Base-by-base conservation (phyloP, 345 rosid genomes). In the Crucihimalaya himalaica region DNA sequence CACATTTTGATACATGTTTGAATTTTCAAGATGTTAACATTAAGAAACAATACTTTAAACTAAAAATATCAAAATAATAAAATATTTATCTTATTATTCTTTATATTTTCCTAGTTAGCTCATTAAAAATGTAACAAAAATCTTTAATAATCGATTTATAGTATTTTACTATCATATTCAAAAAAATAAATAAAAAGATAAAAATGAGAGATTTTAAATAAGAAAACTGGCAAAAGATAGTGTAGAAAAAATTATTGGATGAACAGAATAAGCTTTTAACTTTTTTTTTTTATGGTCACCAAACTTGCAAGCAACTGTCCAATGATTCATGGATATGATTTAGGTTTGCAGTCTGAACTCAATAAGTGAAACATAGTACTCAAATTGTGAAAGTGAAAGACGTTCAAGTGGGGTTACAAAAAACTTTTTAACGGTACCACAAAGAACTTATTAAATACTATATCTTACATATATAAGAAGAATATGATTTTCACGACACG, bases 221-320 rank as follows among this genome's bases (percentile, higher is more conserved):
- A 3, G 10, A 3, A 37, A 6, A 31, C 8, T 29, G 34, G 34
- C 34, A 31, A 31, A 31, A 31, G 34, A 31, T 5, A 0, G 6
- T 31, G 8, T 31, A 31, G 2, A 31, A 29, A 29, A 29, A 4
- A 29, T 29, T 10, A 29, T 35, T 35, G 39, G 13, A 35, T 35
- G 9, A 10, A 35, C 9, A 35, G 39, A 10, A 10, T 32, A 57
- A n/a, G 27, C 8, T 42, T 32, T 56, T 16, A 8, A 9, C 4
- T 56, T 46, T 43, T 3, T 13, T 29, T 29, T 29, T 46, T 14
- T 8, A 46, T n/a, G 35, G 35, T 47, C 35, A 42, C 34, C 53
- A 25, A 64, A 54, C 31, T 63, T 72, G 63, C 54, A 72, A 63
- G 70, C 76, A 72, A 72, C 37, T 12, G 27, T 63, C 63, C 63